Conservation (phyloP, 768 basidiomycete genomes). For the Termitomyces titanicus region DNA sequence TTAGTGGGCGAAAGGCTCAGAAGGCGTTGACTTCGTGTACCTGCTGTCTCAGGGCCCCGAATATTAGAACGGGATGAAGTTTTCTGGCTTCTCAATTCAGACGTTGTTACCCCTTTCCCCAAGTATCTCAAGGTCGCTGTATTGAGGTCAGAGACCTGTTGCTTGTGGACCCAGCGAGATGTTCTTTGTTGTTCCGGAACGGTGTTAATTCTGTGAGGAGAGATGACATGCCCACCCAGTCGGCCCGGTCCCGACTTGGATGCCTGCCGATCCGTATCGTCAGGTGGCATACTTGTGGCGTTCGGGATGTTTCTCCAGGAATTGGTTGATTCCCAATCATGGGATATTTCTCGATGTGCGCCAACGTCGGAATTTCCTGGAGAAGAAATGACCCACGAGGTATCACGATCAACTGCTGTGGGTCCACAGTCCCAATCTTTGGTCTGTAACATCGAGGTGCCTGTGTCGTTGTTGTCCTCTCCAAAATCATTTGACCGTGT, state of each 20-base stretch:
- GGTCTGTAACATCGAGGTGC: background rate
- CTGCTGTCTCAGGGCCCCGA: background rate
- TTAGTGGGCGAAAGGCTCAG: background rate
- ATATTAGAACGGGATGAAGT: background rate
- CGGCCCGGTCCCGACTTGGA: slow-evolving; percentile 8
- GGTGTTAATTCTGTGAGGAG: background rate
- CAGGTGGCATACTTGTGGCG: slow-evolving; percentile 6
- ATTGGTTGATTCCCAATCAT: background rate
- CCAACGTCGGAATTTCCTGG: slow-evolving; percentile 4
- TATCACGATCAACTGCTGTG: background rate
- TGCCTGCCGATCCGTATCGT: slow-evolving; percentile 10
- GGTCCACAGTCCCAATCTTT: background rate
- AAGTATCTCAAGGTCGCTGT: slow-evolving; percentile 11
- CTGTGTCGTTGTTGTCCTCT: slow-evolving; percentile 3
- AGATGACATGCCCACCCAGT: slow-evolving; percentile 5
- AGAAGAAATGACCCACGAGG: background rate
- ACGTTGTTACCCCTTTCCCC: background rate
- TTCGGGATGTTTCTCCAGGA: background rate
- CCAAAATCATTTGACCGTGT: background rate
- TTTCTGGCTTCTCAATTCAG: slow-evolving; percentile 2
- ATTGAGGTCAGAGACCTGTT: slow-evolving; percentile 12
- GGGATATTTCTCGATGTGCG: background rate
- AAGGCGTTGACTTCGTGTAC: background rate
- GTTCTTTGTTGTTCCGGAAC: slow-evolving; percentile 1
- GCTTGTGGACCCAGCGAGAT: slow-evolving; percentile 4